Base-by-base conservation (phyloP, 2,329 filamentous ascomycete genomes). In the Rachicladosporium sp. region DNA sequence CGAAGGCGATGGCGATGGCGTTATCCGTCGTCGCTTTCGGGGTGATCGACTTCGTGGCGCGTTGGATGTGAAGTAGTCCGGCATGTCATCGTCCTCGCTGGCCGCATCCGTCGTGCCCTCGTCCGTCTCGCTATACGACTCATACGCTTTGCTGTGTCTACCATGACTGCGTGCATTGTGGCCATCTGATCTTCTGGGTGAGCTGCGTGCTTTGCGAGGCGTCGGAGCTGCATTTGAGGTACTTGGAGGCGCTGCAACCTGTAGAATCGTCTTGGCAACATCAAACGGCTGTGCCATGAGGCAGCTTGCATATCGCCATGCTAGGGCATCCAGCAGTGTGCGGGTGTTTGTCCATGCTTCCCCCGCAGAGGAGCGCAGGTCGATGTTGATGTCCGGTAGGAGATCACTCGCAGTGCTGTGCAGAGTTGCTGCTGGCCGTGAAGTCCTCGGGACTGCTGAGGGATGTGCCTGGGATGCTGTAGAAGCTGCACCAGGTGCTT, bases 231-330 rank as follows among this genome's bases (percentile, higher is more conserved):
- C 57, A 23, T 59, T 52, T 15, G 56, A 39, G 4, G 43, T 46
- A 19, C 15, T 19, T 10, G 48, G 41, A 10, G 50, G 57, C 39
- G 56, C 61, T 47, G 75, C 76, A 37, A 87, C 77, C 64, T 98
- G 91, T 51, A 98, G 66, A 41, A 96, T 76, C 10, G 81, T 91
- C 71, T 95, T 96, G 55, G 89, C 87, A 42, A 95, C 88, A 68
- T 96, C 91, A 60, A 98, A 96, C 10, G 91, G 91, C 64, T 98
- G 91, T 39, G 86, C 82, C 58, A 94, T 79, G 54, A 96, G 63
- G 15, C 94, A 80, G 42, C 81, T 86, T 10, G 80, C 82, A 65
- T 98, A 98, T 58, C 91, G 89, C 79, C 88, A 93, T 60, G 93
- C 59, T 48, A 91, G 76, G 59, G 88, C 80, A 57, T 96, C 87